A percentile compares a stretch with the other conserved stretches of the same genome.
phyloP scores from a whole-genome alignment of 257 asterid species.

The Penstemon eatonii region DNA sequence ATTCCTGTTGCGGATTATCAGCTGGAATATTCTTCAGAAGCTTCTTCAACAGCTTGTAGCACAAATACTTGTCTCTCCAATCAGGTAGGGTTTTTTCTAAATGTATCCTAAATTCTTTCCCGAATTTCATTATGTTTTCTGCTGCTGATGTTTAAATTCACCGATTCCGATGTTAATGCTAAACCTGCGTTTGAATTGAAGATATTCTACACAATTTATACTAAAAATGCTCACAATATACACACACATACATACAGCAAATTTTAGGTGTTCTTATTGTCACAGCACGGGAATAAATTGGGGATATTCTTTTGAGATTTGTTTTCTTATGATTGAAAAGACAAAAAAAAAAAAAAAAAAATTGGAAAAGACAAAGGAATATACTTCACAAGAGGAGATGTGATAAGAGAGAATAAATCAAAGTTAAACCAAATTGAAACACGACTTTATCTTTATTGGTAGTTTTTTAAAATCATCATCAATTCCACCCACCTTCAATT shows the following conservation, averaged over 20 bases:
- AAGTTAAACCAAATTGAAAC: not conserved
- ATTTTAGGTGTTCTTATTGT: not conserved
- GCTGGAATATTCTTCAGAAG: constrained; percentile 62
- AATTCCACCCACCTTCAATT: too few relatives aligned
- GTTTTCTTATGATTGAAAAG: not conserved
- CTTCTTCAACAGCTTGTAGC: constrained; percentile 87
- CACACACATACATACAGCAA: not conserved
- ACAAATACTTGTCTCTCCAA: constrained; percentile 86
- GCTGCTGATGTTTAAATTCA: not conserved
- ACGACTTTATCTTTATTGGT: not conserved
- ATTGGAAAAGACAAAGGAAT: not conserved
- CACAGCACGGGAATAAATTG: not conserved
- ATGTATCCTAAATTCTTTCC: constrained; percentile 70
- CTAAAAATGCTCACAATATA: not conserved
- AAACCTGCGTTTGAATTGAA: not conserved
- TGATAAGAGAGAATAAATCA: not conserved
- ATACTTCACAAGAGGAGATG: not conserved
- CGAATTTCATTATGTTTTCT: constrained; percentile 62
- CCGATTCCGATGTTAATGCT: not conserved
- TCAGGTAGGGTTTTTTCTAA: constrained; percentile 81
- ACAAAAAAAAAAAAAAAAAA: too few relatives aligned
- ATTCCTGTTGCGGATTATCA: constrained; percentile 46
- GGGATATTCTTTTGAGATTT: not conserved
- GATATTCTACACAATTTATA: not conserved
- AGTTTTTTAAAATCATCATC: not conserved